phyloP scores from a whole-genome alignment of 768 basidiomycete species.

The Scleroderma bovista region DNA sequence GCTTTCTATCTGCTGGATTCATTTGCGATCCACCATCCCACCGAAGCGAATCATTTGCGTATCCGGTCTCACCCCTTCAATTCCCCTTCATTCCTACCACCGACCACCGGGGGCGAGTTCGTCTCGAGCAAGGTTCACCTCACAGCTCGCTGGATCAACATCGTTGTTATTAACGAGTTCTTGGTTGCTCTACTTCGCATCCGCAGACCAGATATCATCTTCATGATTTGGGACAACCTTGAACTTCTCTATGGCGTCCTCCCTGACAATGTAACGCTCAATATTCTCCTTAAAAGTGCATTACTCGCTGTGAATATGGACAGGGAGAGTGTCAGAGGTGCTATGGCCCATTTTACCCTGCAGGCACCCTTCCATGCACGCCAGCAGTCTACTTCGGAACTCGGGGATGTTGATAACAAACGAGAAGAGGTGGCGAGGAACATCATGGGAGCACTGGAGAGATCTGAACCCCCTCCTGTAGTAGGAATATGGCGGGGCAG shows the following conservation, averaged over 20 bases:
- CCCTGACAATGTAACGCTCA: conserved; percentile 52
- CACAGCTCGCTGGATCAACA: conserved; percentile 12
- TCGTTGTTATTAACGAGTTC: conserved; percentile 37
- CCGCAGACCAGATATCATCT: conserved; percentile 57
- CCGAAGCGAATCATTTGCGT: conserved; percentile 3
- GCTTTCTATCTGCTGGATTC: conserved; percentile 50
- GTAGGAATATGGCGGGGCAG: conserved; percentile 42
- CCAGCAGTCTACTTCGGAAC: conserved; percentile 1
- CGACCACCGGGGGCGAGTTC: no score
- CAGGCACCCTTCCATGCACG: conserved; percentile 12
- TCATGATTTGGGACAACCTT: conserved; percentile 67
- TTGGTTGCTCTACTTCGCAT: conserved; percentile 44
- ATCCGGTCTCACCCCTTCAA: background rate
- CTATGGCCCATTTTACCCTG: conserved; percentile 31
- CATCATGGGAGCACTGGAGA: conserved; percentile 22
- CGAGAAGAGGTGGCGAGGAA: conserved; percentile 24
- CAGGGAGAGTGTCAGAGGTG: conserved; percentile 43
- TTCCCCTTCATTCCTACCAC: conserved; percentile 2
- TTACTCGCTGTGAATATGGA: conserved; percentile 48
- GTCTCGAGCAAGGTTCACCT: background rate
- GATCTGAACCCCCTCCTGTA: conserved; percentile 23
- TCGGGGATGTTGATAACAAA: background rate
- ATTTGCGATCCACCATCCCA: conserved; percentile 22
- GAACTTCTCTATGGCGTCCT: conserved; percentile 48
- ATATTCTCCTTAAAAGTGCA: conserved; percentile 56